Conservation (phyloP, 306 rosid genomes). For the Hylodesmum podocarpum region DNA sequence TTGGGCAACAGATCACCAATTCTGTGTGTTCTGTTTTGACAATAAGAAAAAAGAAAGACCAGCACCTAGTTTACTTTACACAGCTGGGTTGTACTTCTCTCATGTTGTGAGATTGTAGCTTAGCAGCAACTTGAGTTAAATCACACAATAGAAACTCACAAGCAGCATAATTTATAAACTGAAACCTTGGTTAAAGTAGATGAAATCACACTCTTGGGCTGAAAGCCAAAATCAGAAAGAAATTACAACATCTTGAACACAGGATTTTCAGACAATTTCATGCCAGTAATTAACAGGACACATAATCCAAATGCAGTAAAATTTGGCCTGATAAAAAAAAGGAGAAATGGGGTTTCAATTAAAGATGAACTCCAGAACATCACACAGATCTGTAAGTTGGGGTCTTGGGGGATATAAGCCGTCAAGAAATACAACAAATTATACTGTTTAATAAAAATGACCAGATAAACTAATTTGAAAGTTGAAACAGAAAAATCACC, state of each 20-base stretch:
- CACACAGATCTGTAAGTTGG: neutral
- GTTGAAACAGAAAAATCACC: neutral
- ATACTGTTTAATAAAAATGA: neutral
- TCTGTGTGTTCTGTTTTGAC: neutral
- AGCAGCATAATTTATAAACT: neutral
- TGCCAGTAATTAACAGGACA: neutral
- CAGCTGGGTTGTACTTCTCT: neutral
- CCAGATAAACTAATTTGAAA: neutral
- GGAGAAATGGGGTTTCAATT: neutral
- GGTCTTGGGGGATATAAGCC: neutral
- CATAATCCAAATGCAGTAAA: neutral
- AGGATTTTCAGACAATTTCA: neutral
- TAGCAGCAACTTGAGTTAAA: neutral
- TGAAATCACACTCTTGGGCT: neutral
- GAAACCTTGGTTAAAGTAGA: neutral
- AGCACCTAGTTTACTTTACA: neutral
- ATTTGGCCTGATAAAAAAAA: neutral
- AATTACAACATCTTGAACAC: neutral
- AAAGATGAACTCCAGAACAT: slow-evolving; percentile 6
- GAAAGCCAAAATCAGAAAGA: neutral
- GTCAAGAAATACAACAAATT: neutral
- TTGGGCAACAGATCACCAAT: neutral
- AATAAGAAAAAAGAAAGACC: neutral
- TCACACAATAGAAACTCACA: neutral
- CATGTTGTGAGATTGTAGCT: neutral